Conservation (phyloP, 805 yeast genomes). For the Blastobotrys mokoenaii region DNA sequence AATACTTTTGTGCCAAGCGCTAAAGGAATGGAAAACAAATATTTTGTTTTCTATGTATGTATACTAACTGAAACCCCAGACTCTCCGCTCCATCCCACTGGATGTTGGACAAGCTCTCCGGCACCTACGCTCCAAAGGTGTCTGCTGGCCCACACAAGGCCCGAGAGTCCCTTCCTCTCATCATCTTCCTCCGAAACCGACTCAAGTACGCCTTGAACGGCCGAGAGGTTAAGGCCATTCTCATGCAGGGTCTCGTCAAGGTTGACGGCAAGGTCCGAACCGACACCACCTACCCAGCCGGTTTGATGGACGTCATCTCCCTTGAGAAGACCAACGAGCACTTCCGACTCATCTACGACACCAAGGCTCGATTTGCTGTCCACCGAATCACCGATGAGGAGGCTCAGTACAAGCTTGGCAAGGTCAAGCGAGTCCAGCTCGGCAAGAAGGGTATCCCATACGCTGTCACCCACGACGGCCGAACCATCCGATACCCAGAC, state of each 20-base stretch:
- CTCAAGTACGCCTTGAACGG: conserved; percentile 98
- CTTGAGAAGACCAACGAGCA: conserved; percentile 98
- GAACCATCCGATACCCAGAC: conserved; percentile 99
- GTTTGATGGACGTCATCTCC: conserved; percentile 98
- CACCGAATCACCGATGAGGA: conserved; percentile 99
- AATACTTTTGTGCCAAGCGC: no score
- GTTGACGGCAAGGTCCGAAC: conserved; percentile 99
- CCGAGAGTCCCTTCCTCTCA: conserved; percentile 95
- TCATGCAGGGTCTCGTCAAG: conserved; percentile 97
- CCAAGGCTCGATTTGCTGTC: conserved; percentile 98
- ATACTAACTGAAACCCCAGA: conserved; percentile 41
- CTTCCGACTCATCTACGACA: conserved; percentile 98
- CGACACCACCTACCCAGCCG: conserved; percentile 97
- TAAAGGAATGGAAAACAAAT: no score
- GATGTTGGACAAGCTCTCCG: conserved; percentile 99
- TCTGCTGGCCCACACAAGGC: conserved; percentile 99
- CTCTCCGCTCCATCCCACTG: conserved; percentile 99
- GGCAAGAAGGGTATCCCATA: conserved; percentile 98
- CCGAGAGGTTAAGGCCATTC: conserved; percentile 96
- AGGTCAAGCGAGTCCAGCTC: conserved; percentile 95
- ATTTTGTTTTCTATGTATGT: no score
- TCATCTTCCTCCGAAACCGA: conserved; percentile 96
- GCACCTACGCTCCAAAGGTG: conserved; percentile 99
- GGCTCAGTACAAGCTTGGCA: conserved; percentile 96
- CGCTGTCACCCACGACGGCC: conserved; percentile 99